Conservation (phyloP, 2,329 filamentous ascomycete species). For the Claviceps spartinae region DNA sequence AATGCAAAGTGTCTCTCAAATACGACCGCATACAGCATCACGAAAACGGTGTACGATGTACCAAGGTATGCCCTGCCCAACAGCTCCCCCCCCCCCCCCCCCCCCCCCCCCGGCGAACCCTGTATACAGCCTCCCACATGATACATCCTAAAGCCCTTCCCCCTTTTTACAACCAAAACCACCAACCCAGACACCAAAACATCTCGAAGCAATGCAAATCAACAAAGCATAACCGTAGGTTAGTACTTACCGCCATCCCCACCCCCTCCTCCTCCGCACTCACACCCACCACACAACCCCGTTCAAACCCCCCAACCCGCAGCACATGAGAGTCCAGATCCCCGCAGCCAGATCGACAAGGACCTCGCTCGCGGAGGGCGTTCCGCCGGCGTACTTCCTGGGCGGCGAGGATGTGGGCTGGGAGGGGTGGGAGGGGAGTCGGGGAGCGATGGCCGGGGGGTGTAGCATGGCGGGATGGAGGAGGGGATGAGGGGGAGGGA, state of each 20-base stretch:
- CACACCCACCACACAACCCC: conserved; percentile 39
- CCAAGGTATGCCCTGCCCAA: too few relatives aligned
- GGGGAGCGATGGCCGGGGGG: not conserved
- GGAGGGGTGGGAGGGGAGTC: conserved; percentile 26
- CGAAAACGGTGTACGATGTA: too few relatives aligned
- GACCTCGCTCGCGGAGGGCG: conserved; percentile 16
- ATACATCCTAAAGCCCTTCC: too few relatives aligned
- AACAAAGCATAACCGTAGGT: too few relatives aligned
- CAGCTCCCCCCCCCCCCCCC: too few relatives aligned
- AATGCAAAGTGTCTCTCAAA: too few relatives aligned
- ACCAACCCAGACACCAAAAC: too few relatives aligned
- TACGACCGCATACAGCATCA: too few relatives aligned
- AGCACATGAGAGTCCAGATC: conserved; percentile 37
- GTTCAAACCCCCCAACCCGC: conserved; percentile 33
- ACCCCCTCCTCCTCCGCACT: conserved; percentile 39
- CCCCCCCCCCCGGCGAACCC: too few relatives aligned
- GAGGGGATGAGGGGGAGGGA: conserved; percentile 28
- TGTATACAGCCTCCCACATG: too few relatives aligned
- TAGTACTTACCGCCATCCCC: conserved; percentile 28
- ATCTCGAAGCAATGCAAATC: too few relatives aligned
- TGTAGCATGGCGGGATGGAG: not conserved
- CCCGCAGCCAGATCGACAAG: conserved; percentile 28
- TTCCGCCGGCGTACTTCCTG: conserved; percentile 25
- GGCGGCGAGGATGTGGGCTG: conserved; percentile 28
- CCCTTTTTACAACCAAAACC: too few relatives aligned